Evolutionary conservation across 306 rosid species (phyloP), one percentile per base, ranked within the genome.

Genomic region (Mucuna pruriens): DNA sequence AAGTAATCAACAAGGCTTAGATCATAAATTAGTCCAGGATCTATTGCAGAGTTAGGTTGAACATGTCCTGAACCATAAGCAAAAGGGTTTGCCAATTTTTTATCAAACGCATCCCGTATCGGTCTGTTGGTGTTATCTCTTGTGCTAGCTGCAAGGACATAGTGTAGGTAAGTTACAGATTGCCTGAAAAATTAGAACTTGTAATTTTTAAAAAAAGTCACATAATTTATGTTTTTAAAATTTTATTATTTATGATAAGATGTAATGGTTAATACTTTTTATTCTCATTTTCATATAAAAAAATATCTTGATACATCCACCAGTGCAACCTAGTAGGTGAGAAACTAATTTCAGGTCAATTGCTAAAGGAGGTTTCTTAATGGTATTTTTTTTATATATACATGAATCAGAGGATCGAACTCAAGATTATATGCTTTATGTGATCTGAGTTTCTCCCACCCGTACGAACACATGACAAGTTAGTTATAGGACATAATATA

Each of bases 41-140:
- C 87, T 29, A 79, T 84, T 33, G 87, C 87, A 33, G 25, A 29
- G 81, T 89, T 84, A 1, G 97, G 94, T 71, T 75, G 82, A 55
- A 91, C 80, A 20, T 93, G 96, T 42, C 96, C 97, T 0, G 94
- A 64, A 3, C 94, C 97, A 42, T 88, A 93, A 4, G 81, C 87
- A 42, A 89, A 88, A 2, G 92, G 87, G 7, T 84, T 84, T 29
- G 92, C 94, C 16, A 75, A 2, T 75, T 16, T 26, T 3, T 45
- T 33, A 5, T 39, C 63, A 22, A 83, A 46, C 1, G 85, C 72
- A 31, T 90, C 92, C 10, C 46, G 44, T 1, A 91, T 84, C 9
- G 86, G 79, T 58, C 51, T 44, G 16, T 64, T 71, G 31, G 13
- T 65, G 79, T 90, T 74, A 58, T 86, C 96, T 34, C 25, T 72